These are phyloP conservation scores for Hericium coralloides DNA, from an alignment of 768 basidiomycete species.

Conservation along the genomic window DNA sequence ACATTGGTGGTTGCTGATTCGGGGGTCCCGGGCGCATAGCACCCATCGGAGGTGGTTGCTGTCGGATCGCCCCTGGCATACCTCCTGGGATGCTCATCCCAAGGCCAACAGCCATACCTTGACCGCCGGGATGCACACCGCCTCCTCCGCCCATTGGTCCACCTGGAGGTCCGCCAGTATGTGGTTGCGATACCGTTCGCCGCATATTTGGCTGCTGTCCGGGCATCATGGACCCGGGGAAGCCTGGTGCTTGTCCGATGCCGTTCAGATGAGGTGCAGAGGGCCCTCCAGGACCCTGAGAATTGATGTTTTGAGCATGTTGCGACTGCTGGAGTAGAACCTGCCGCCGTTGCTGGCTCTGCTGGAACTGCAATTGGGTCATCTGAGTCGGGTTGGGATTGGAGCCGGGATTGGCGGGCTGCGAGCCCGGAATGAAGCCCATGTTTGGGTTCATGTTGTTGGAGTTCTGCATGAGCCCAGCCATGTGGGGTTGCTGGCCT, in stretches of 20 bases:
- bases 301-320: slow-evolving; percentile 23
- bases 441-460: slow-evolving; percentile 8
- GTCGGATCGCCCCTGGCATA: slow-evolving; percentile 28
- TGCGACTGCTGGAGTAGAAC: slow-evolving; percentile 25
- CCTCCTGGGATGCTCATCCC: slow-evolving; percentile 36
- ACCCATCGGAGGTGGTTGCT: slow-evolving; percentile 25
- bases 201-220: slow-evolving; percentile 28
- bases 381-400: not conserved
- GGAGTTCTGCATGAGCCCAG: slow-evolving; percentile 23
- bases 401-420: slow-evolving; percentile 16
- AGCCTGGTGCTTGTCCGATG: slow-evolving; percentile 32
- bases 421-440: not conserved
- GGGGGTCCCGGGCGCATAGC: slow-evolving; percentile 19
- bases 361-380: not conserved
- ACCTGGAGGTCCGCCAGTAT: slow-evolving; percentile 28
- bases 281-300: slow-evolving; percentile 20
- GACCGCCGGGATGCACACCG: slow-evolving; percentile 27
- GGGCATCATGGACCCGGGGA: slow-evolving; percentile 34
- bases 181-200: slow-evolving; percentile 50
- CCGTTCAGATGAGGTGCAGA: slow-evolving; percentile 27
- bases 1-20: slow-evolving; percentile 23
- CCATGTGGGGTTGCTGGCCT: slow-evolving; percentile 29
- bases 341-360: slow-evolving; percentile 8
- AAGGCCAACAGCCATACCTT: slow-evolving; percentile 19
- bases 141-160: slow-evolving; percentile 20